Conservation (phyloP, 2,329 filamentous ascomycete species). For the Emmonsiellopsis sp. region DNA sequence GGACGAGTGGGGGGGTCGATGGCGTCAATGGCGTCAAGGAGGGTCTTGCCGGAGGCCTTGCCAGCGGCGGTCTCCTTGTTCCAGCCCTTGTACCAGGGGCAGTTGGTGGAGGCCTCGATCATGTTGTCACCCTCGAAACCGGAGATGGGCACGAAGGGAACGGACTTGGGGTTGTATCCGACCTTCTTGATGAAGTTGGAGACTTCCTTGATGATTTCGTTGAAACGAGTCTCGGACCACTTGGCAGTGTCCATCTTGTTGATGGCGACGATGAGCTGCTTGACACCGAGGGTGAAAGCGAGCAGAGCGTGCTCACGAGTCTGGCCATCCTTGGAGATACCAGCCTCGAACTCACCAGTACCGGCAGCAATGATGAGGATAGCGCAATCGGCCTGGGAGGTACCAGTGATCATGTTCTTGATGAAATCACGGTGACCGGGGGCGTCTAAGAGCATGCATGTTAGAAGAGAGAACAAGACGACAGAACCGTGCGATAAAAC, state of each 20-base stretch:
- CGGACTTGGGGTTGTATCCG: conserved; percentile 98
- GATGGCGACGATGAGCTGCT: conserved; percentile 99
- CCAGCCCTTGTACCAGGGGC: conserved; percentile 99
- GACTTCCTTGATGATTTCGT: conserved; percentile 99
- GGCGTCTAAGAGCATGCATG: conserved; percentile 55
- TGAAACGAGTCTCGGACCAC: conserved; percentile 93
- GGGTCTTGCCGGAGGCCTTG: conserved; percentile 89
- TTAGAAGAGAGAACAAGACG: background rate
- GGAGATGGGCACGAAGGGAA: conserved; percentile 99
- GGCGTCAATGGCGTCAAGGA: conserved; percentile 96
- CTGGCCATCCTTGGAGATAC: conserved; percentile 99
- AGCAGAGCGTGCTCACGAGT: conserved; percentile 99
- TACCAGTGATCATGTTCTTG: conserved; percentile 99
- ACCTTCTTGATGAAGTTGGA: conserved; percentile 99
- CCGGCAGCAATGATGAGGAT: conserved; percentile 99
- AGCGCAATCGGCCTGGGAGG: conserved; percentile 98
- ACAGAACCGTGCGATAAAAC: conserved; percentile 22
- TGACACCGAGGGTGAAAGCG: conserved; percentile 99
- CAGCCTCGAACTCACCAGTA: conserved; percentile 99
- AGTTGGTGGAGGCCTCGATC: conserved; percentile 81
- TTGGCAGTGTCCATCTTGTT: conserved; percentile 99
- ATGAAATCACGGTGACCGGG: conserved; percentile 99
- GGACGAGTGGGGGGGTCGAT: conserved; percentile 90
- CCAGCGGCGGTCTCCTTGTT: conserved; percentile 92
- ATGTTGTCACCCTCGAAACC: conserved; percentile 99